These are phyloP conservation scores for Candida railenensis DNA, from an alignment of 805 yeast genomes.

Conservation along the genomic window DNA sequence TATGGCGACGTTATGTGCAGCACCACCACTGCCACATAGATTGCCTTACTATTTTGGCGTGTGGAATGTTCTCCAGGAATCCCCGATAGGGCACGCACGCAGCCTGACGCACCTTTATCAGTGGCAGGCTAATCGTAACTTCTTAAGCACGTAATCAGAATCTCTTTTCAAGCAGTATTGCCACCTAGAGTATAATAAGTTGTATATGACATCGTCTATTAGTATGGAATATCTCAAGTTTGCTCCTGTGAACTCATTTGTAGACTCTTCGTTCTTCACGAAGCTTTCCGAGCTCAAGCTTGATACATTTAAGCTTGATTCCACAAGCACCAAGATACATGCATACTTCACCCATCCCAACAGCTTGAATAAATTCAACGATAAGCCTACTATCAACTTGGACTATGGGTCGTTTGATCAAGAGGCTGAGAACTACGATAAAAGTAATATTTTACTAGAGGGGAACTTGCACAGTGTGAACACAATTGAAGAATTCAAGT, in stretches of 20 bases:
- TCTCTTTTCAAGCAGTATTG: too few species aligned
- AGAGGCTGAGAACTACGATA: slow-evolving; percentile 3
- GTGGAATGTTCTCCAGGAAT: too few species aligned
- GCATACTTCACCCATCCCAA: slow-evolving; percentile 44
- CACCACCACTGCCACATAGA: too few species aligned
- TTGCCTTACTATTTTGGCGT: too few species aligned
- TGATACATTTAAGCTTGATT: slow-evolving; percentile 66
- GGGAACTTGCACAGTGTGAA: slow-evolving; percentile 61
- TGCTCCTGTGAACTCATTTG: slow-evolving; percentile 63
- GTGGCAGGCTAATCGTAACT: too few species aligned
- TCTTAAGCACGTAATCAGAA: too few species aligned
- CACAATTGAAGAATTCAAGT: slow-evolving; percentile 83
- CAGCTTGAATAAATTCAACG: slow-evolving; percentile 33
- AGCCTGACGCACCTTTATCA: too few species aligned
- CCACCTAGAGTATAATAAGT: too few species aligned
- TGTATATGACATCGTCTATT: too few species aligned
- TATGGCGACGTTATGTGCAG: too few species aligned
- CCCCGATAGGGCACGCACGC: too few species aligned
- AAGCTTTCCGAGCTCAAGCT: slow-evolving; percentile 71
- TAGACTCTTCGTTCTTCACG: slow-evolving; percentile 86
- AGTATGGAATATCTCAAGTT: slow-evolving; percentile 28
- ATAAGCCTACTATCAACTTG: slow-evolving; percentile 32
- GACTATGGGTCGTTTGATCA: slow-evolving; percentile 31
- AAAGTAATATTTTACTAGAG: slow-evolving; percentile 16
- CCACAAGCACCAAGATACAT: slow-evolving; percentile 38